Conservation (phyloP, 2,329 filamentous ascomycete species). For the Fusarium sp. region DNA sequence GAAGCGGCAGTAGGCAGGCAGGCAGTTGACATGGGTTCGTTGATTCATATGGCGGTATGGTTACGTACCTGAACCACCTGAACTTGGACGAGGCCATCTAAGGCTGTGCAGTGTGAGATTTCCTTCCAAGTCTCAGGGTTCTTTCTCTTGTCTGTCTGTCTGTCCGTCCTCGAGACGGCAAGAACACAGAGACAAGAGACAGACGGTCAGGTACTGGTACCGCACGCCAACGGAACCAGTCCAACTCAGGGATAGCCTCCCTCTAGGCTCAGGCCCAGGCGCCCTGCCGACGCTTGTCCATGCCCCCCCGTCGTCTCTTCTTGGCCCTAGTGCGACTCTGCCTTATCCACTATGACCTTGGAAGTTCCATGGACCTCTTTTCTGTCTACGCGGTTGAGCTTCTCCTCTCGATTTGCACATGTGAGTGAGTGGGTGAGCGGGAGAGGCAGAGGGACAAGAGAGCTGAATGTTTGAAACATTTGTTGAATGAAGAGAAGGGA, state of each 20-base stretch:
- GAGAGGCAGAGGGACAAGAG: not conserved
- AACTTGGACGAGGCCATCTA: constrained; percentile 19
- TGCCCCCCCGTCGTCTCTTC: constrained; percentile 36
- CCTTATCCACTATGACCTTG: constrained; percentile 33
- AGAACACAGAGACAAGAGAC: not conserved
- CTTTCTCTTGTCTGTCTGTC: not conserved
- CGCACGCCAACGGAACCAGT: constrained; percentile 5
- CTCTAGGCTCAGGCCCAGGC: constrained; percentile 42
- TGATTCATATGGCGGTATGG: constrained; percentile 34
- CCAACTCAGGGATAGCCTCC: constrained; percentile 31
- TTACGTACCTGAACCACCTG: constrained; percentile 24
- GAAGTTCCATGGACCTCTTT: constrained; percentile 30
- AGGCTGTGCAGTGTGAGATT: constrained; percentile 16
- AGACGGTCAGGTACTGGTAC: constrained; percentile 20
- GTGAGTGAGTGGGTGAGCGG: not conserved
- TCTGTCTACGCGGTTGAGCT: constrained; percentile 28
- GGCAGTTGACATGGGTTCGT: constrained; percentile 4
- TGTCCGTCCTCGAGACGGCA: not conserved
- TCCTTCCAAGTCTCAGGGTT: constrained; percentile 16
- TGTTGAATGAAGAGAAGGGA: constrained; percentile 7
- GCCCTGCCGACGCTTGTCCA: constrained; percentile 42
- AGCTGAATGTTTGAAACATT: constrained; percentile 24
- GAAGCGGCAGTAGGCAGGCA: not conserved
- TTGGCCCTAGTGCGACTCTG: constrained; percentile 36
- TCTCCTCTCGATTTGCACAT: constrained; percentile 9